phyloP scores from a whole-genome alignment of 2,329 filamentous ascomycete species.

The Aureobasidium sp. region DNA sequence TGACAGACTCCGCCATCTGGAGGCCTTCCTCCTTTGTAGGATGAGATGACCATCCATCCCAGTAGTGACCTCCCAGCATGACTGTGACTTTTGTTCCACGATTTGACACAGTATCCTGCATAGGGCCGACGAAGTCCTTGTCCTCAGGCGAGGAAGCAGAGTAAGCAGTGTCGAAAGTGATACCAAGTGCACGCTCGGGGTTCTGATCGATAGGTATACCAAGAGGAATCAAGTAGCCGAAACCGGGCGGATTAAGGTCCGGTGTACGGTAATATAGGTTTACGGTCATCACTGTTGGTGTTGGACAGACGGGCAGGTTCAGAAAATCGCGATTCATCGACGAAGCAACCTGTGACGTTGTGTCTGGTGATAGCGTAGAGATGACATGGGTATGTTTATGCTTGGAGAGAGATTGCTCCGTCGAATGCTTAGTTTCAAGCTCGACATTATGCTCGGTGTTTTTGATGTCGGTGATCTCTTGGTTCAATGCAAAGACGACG shows the following conservation, averaged over 20 bases:
- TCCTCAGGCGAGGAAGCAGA: slow-evolving; percentile 23
- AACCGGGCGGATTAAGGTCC: slow-evolving; percentile 61
- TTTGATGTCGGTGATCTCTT: slow-evolving; percentile 33
- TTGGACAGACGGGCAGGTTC: not conserved
- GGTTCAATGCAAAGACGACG: slow-evolving; percentile 34
- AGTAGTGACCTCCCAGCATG: slow-evolving; percentile 92
- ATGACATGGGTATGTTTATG: slow-evolving; percentile 50
- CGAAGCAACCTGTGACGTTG: slow-evolving; percentile 34
- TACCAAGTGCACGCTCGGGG: slow-evolving; percentile 76
- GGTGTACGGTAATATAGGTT: slow-evolving; percentile 75
- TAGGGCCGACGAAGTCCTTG: slow-evolving; percentile 24
- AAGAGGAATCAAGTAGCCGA: slow-evolving; percentile 86
- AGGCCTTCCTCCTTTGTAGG: slow-evolving; percentile 62
- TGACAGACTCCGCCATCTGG: slow-evolving; percentile 60
- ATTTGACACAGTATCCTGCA: slow-evolving; percentile 38
- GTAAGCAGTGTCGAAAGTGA: slow-evolving; percentile 77
- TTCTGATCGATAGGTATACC: slow-evolving; percentile 64
- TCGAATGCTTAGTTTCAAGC: slow-evolving; percentile 18
- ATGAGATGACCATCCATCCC: slow-evolving; percentile 57
- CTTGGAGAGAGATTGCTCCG: slow-evolving; percentile 19
- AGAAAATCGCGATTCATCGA: not conserved
- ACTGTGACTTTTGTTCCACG: slow-evolving; percentile 76
- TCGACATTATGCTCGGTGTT: slow-evolving; percentile 17
- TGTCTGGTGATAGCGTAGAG: slow-evolving; percentile 50
- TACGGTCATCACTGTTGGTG: slow-evolving; percentile 76